These are phyloP conservation scores for Annona cherimola DNA, from an alignment of 164 flowering plant genomes.

Conservation along the genomic window DNA sequence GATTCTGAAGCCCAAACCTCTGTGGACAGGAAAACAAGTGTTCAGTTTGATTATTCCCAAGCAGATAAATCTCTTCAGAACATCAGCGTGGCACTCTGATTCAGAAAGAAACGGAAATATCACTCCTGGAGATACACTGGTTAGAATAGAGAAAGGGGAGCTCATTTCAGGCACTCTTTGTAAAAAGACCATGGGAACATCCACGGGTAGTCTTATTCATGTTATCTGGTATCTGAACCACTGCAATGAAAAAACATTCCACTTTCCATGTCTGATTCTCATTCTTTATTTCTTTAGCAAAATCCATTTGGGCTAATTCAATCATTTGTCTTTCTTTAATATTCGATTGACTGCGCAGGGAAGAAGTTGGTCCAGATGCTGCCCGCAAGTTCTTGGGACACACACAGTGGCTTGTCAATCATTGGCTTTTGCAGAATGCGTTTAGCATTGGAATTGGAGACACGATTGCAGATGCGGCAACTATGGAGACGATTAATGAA, in stretches of 20 bases:
- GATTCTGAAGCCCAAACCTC: slow-evolving; percentile 88
- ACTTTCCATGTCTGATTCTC: background rate
- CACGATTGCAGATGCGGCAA: slow-evolving; percentile 83
- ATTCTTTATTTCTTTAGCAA: no score
- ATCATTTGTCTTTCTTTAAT: no score
- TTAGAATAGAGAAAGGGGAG: slow-evolving; percentile 90
- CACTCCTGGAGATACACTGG: slow-evolving; percentile 51
- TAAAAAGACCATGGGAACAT: slow-evolving; percentile 93
- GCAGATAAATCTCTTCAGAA: slow-evolving; percentile 85
- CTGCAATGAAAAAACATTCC: background rate
- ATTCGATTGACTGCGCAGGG: slow-evolving; percentile 43
- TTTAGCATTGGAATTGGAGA: slow-evolving; percentile 67
- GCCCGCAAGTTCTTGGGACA: slow-evolving; percentile 98
- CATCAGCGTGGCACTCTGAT: slow-evolving; percentile 88
- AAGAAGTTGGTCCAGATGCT: slow-evolving; percentile 99
- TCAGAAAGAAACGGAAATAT: slow-evolving; percentile 30
- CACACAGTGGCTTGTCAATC: slow-evolving; percentile 98
- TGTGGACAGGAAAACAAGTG: slow-evolving; percentile 99
- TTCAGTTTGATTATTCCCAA: slow-evolving; percentile 94
- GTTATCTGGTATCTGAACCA: slow-evolving; percentile 62
- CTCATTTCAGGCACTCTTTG: slow-evolving; percentile 90
- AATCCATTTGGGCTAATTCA: no score
- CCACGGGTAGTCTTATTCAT: slow-evolving; percentile 96
- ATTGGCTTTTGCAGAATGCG: slow-evolving; percentile 88
- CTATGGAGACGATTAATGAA: slow-evolving; percentile 87